Base-by-base conservation (phyloP, 441 rosid species). In the Euphorbia schlechtendalii region DNA sequence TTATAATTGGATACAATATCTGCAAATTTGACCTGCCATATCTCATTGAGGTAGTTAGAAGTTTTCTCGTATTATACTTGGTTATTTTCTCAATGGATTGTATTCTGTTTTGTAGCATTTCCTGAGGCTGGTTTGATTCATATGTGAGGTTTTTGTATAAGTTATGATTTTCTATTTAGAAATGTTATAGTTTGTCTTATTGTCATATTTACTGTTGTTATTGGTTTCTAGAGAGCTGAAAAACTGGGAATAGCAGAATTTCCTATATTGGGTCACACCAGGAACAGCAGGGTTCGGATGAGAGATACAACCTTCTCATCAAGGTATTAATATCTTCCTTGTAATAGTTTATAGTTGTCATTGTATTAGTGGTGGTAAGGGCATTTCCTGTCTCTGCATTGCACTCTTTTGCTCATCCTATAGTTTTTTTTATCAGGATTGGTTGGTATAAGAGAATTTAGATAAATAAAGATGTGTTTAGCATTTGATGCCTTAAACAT, bases 1-100 rank as follows among this genome's bases (percentile, higher is more conserved):
- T 32, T 32, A 32, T 32, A 32, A 32, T 32, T 32, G 34, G 99
- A 94, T 94, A 91, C 69, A 94, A 94, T 75, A 94, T 94, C 74
- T 94, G 99, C 92, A 94, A 91, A 71, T 94, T 94, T 71, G 99
- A 94, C 78, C 76, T 94, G 82, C 99, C 99, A 27, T 94, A 94
- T 79, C 90, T 94, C 67, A 85, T 94, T 34, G 96, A 94, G 99
- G 99, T 94, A 83, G 71, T 64, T 65, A 49, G 71, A 73, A 36
- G 91, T 94, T 84, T 92, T 32, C 34, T 6, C 56, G 9, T 56
- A 52, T 61, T 52, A 20, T 53, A 68, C 40, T 17, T 53, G 32
- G 51, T 62, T 51, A 70, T 25, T 32, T 68, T 30, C 20, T 20
- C 49, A 38, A 0, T 36, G 22, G 22, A 36, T 12, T 7, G 18